These are phyloP conservation scores for Backusella sp. DNA, from an alignment of 192 early-diverging fungal genomes.

Conservation along the genomic window DNA sequence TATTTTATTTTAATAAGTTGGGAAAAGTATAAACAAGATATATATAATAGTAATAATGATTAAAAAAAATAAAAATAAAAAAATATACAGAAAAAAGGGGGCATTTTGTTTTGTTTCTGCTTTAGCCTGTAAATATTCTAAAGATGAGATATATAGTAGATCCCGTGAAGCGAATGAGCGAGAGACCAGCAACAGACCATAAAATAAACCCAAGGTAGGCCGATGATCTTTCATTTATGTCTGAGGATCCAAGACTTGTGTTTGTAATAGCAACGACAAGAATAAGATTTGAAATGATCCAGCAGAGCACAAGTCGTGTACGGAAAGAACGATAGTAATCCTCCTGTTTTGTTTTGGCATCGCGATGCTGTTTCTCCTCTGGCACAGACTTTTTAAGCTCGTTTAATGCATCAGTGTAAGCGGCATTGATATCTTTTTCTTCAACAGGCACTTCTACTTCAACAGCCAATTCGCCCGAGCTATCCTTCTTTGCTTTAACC, in stretches of 20 bases:
- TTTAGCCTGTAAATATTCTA: slow-evolving; percentile 50
- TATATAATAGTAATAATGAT: too few species aligned
- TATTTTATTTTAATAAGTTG: not conserved
- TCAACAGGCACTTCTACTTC: slow-evolving; percentile 77
- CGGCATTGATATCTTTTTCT: slow-evolving; percentile 75
- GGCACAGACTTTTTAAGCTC: slow-evolving; percentile 50
- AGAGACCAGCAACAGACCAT: slow-evolving; percentile 70
- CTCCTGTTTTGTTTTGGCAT: slow-evolving; percentile 66
- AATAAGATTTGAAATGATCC: slow-evolving; percentile 75
- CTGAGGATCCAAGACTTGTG: slow-evolving; percentile 26
- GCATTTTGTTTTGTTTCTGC: too few species aligned
- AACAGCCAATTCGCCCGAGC: slow-evolving; percentile 65
- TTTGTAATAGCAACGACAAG: slow-evolving; percentile 69
- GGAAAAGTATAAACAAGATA: not conserved
- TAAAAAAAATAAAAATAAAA: too few species aligned
- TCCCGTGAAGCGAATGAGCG: slow-evolving; percentile 68
- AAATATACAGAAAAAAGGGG: too few species aligned
- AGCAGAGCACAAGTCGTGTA: slow-evolving; percentile 70
- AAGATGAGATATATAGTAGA: slow-evolving; percentile 64
- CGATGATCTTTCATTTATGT: slow-evolving; percentile 34
- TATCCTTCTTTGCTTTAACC: slow-evolving; percentile 71
- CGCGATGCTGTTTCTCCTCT: slow-evolving; percentile 53
- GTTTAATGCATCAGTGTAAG: slow-evolving; percentile 72
- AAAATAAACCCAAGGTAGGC: slow-evolving; percentile 65
- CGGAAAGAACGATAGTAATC: slow-evolving; percentile 87